phyloP scores from a whole-genome alignment of 140 eudicot genomes.

The Cichorium intybus region DNA sequence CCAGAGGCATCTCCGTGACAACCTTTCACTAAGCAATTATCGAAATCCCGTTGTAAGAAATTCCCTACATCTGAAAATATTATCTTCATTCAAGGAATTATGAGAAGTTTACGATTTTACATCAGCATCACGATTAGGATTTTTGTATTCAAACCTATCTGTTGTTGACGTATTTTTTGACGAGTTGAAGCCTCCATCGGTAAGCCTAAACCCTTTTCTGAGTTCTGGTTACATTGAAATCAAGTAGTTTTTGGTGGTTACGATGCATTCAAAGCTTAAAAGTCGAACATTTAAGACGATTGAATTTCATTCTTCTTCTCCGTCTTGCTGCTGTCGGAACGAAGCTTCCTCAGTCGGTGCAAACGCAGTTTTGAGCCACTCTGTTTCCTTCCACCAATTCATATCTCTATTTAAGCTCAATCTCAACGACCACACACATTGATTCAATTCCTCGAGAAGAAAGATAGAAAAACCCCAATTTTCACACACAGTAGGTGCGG shows the following conservation, averaged over 20 bases:
- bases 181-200: no score
- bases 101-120: background rate
- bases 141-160: background rate
- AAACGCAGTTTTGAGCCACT: constrained; percentile 7
- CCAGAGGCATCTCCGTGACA: constrained; percentile 51
- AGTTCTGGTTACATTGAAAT: no score
- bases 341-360: constrained; percentile 25
- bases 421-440: constrained; percentile 21
- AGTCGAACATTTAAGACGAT: background rate
- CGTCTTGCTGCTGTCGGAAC: constrained; percentile 6
- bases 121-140: background rate
- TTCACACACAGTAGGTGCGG: constrained; percentile 24
- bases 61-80: background rate
- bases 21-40: constrained; percentile 79
- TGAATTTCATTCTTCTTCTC: constrained; percentile 2
- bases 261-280: constrained; percentile 10
- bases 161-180: background rate
- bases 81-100: background rate
- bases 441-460: constrained; percentile 4
- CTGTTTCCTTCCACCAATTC: constrained; percentile 7
- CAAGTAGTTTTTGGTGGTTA: background rate
- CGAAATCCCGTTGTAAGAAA: constrained; percentile 83
- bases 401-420: constrained; percentile 6
- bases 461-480: background rate
- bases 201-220: no score